Evolutionary conservation across 139 green algal species (phyloP), one percentile per base, ranked within the genome.

Genomic region (Chlamydomonas sp.): DNA sequence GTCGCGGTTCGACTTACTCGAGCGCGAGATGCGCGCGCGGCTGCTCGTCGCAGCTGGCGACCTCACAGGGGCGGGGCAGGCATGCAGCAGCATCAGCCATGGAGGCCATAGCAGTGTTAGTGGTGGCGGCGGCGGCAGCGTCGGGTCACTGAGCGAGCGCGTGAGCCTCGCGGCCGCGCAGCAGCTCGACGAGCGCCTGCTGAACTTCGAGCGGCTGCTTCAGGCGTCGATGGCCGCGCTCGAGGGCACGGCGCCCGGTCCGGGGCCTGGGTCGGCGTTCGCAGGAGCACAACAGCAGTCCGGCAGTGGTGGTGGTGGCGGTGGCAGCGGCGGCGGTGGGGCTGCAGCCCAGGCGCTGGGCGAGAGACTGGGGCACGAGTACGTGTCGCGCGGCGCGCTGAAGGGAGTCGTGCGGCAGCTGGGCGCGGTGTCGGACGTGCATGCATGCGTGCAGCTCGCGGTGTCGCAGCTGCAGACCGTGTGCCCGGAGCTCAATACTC

Each of bases 391-490:
- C 4, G 8, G 4, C 4, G 59, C 39, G 33, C 31, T 66, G 59
- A 30, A n/a, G 33, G 31, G 5, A 48, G 59, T 66, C 8, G 31
- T 48, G 59, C 26, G 43, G 31, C 59, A 66, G 59, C 59, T 66
- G 31, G 6, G 5, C 4, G 59, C n/a, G 59, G 59, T 66, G 31
- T 10, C 59, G 4, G 16, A 66, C 6, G 43, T 33, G 24, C 59
- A 66, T 13, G 59, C 59, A 43, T 66, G 31, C 31, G 43, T 66
- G 59, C 59, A 66, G 20, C 33, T 66, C 6, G 59, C 59, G 31
- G 59, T 66, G 31, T 66, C 59, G 33, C 59, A 66, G 59, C 59
- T 66, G 31, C 26, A 37, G 20, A 66, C 16, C 33, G 26, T 66
- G 13, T 66, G 59, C 33, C 59, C 59, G 39, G 59, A 66, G 59